These are phyloP conservation scores for Penicilliopsis zonata DNA, from an alignment of 495 filamentous ascomycete species.

Conservation along the genomic window DNA sequence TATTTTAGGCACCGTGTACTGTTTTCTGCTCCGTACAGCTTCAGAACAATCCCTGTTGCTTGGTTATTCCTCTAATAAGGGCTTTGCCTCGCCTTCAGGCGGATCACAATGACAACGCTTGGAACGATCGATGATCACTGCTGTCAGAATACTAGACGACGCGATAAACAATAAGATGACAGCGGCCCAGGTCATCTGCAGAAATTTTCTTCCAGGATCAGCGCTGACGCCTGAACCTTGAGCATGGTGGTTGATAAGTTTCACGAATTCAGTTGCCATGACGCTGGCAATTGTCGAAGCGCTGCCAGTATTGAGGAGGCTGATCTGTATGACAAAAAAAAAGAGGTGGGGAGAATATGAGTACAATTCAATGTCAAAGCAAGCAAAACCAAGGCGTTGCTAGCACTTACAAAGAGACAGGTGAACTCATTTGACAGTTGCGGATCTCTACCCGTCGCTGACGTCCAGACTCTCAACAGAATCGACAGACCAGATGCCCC, in stretches of 20 bases:
- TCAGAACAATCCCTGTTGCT: too few relatives aligned
- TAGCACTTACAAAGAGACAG: conserved; percentile 20
- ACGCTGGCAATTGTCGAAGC: conserved; percentile 53
- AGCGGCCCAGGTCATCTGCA: conserved; percentile 50
- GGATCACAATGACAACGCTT: neutral
- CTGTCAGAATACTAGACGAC: conserved; percentile 13
- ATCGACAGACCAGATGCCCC: conserved; percentile 44
- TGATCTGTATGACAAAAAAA: conserved; percentile 17
- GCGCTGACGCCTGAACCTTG: conserved; percentile 41
- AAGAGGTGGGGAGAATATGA: too few relatives aligned
- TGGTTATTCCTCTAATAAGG: too few relatives aligned
- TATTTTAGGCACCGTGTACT: too few relatives aligned
- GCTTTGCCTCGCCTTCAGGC: too few relatives aligned
- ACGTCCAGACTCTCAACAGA: conserved; percentile 18
- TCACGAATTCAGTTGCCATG: conserved; percentile 42
- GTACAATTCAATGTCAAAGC: too few relatives aligned
- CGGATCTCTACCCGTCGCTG: conserved; percentile 5
- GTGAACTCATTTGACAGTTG: conserved; percentile 16
- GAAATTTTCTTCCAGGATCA: conserved; percentile 39
- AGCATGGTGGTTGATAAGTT: conserved; percentile 47
- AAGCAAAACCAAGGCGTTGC: neutral
- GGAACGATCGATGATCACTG: conserved; percentile 13
- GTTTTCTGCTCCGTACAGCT: too few relatives aligned
- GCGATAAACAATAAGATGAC: conserved; percentile 37
- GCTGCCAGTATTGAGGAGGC: conserved; percentile 38